phyloP scores from a whole-genome alignment of 1,139 yeast species.

The Geotrichum citri-aurantii region DNA sequence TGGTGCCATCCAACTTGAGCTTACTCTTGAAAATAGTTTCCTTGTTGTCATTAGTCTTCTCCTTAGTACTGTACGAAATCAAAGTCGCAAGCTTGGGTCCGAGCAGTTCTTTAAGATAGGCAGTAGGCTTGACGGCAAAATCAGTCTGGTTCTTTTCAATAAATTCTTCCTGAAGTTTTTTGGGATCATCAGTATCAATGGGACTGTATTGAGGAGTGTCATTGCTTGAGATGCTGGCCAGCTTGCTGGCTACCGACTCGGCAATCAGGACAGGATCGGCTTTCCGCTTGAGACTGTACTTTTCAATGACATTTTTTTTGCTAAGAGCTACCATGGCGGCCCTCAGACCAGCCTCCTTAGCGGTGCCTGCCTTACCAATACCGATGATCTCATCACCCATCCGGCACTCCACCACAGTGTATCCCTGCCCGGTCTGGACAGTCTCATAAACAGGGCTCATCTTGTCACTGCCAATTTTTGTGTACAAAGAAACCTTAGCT shows the following conservation, averaged over 20 bases:
- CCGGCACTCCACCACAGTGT: slow-evolving; percentile 59
- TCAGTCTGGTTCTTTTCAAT: not conserved
- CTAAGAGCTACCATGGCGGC: slow-evolving; percentile 69
- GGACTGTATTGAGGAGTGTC: not conserved
- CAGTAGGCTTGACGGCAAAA: slow-evolving; percentile 9
- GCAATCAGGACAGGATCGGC: not conserved
- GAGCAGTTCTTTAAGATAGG: slow-evolving; percentile 1
- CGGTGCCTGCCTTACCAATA: slow-evolving; percentile 52
- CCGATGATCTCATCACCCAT: slow-evolving; percentile 53
- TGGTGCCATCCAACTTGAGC: slow-evolving; percentile 1
- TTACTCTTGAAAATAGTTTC: slow-evolving; percentile 1
- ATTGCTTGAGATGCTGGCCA: not conserved
- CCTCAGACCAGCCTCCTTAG: slow-evolving; percentile 61
- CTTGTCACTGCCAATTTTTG: slow-evolving; percentile 71
- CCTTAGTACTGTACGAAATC: not conserved
- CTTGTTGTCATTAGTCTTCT: not conserved
- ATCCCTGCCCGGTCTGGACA: slow-evolving; percentile 42
- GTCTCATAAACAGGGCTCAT: slow-evolving; percentile 61
- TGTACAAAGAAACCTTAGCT: slow-evolving; percentile 75
- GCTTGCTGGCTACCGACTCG: not conserved
- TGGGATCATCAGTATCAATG: not conserved
- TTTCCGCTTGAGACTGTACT: slow-evolving; percentile 55
- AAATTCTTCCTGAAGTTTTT: slow-evolving; percentile 6
- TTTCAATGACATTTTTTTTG: slow-evolving; percentile 56
- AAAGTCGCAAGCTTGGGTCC: not conserved